Conservation (phyloP, 768 basidiomycete species). For the Infundibulicybe gibba region DNA sequence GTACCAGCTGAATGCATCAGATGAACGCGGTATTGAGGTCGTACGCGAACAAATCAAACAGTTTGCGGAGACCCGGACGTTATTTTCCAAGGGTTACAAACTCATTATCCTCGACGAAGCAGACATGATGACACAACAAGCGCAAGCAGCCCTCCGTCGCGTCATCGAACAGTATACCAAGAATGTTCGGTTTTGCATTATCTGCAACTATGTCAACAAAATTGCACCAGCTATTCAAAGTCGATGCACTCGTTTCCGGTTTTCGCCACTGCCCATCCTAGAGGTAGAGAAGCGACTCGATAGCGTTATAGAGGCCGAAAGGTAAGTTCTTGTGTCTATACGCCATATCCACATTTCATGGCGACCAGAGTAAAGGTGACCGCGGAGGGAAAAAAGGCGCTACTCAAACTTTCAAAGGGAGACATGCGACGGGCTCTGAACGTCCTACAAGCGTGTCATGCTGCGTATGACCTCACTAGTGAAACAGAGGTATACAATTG, state of each 20-base stretch:
- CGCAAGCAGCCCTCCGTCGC: conserved; percentile 93
- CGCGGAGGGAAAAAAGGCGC: conserved; percentile 80
- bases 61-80: conserved; percentile 92
- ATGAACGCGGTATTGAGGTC: conserved; percentile 97
- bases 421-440: conserved; percentile 98
- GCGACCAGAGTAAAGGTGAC: conserved; percentile 64
- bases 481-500: conserved; percentile 95
- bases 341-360: not conserved
- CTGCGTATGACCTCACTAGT: conserved; percentile 86
- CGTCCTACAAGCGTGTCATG: conserved; percentile 96
- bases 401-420: conserved; percentile 92
- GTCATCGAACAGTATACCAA: conserved; percentile 98
- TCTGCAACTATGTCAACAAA: conserved; percentile 99
- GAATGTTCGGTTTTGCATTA: conserved; percentile 99
- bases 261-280: conserved; percentile 82
- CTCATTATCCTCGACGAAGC: conserved; percentile 98
- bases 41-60: conserved; percentile 99
- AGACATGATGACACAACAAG: conserved; percentile 99
- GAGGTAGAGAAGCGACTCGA: conserved; percentile 85
- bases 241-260: conserved; percentile 95
- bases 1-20: conserved; percentile 88
- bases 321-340: conserved; percentile 40
- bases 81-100: conserved; percentile 92
- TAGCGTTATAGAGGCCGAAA: conserved; percentile 78
- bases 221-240: conserved; percentile 98